Conservation (phyloP, 2,329 filamentous ascomycete genomes). For the Xylaria polymorpha region DNA sequence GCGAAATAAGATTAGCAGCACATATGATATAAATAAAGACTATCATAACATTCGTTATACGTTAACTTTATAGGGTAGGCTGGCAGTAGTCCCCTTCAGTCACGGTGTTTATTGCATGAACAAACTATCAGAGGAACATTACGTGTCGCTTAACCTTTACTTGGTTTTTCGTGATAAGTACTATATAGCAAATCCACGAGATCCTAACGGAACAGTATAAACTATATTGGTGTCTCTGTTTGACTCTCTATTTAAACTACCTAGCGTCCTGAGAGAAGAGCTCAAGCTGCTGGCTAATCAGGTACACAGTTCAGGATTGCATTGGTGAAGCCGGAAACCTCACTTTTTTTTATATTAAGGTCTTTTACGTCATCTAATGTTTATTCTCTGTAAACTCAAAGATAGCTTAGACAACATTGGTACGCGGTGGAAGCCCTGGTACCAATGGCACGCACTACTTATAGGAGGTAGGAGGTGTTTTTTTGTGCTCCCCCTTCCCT, state of each 20-base stretch:
- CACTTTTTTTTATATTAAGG: background rate
- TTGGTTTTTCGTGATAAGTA: background rate
- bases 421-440: background rate
- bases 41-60: too few relatives aligned
- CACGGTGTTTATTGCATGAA: background rate
- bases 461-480: background rate
- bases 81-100: too few relatives aligned
- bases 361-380: background rate
- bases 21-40: too few relatives aligned
- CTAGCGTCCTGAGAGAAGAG: background rate
- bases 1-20: too few relatives aligned
- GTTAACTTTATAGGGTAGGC: too few relatives aligned
- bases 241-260: background rate
- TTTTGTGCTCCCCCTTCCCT: conserved; percentile 3
- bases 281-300: background rate
- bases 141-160: background rate
- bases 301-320: background rate
- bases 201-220: background rate
- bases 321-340: background rate
- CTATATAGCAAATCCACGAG: background rate
- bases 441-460: background rate
- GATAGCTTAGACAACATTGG: background rate
- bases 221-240: background rate
- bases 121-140: background rate
- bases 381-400: background rate